A percentile compares a stretch with the other conserved stretches of the same genome.
Evolutionary conservation across 2,329 filamentous ascomycete genomes (phyloP).

Genomic region (Macrophomina tecta): DNA sequence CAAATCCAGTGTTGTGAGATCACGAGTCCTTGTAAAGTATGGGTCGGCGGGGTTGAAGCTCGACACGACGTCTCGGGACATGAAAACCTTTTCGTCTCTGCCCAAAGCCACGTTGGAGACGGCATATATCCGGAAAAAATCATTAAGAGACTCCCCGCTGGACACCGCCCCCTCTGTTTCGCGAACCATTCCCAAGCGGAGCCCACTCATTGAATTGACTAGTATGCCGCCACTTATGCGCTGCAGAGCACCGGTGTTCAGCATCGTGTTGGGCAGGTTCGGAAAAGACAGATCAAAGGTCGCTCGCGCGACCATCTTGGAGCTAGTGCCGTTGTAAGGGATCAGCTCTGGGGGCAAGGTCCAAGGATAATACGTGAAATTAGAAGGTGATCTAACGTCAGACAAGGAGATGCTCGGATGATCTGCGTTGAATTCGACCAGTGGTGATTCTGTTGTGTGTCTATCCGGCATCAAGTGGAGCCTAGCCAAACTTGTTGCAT

Average conservation of each 20-base stretch:
- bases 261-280: conserved; percentile 56
- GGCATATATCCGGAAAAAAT: conserved; percentile 74
- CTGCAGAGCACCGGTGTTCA: conserved; percentile 58
- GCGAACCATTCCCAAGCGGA: conserved; percentile 70
- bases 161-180: conserved; percentile 54
- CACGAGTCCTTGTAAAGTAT: conserved; percentile 79
- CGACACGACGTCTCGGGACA: conserved; percentile 71
- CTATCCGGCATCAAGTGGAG: conserved; percentile 73
- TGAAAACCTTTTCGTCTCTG: conserved; percentile 83
- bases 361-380: conserved; percentile 91
- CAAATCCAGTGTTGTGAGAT: conserved; percentile 75
- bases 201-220: conserved; percentile 65
- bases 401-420: conserved; percentile 62
- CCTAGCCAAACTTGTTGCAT: conserved; percentile 83
- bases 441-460: conserved; percentile 63
- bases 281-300: conserved; percentile 75
- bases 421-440: conserved; percentile 59
- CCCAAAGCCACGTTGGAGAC: conserved; percentile 83
- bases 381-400: conserved; percentile 67
- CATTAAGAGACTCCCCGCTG: conserved; percentile 33
- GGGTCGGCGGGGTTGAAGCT: conserved; percentile 80
- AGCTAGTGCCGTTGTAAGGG: conserved; percentile 77
- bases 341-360: conserved; percentile 80
- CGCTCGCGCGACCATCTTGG: conserved; percentile 71
- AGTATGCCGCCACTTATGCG: conserved; percentile 65